Evolutionary conservation across 495 filamentous ascomycete species (phyloP).

Genomic region (Delitschia confertaspora): DNA sequence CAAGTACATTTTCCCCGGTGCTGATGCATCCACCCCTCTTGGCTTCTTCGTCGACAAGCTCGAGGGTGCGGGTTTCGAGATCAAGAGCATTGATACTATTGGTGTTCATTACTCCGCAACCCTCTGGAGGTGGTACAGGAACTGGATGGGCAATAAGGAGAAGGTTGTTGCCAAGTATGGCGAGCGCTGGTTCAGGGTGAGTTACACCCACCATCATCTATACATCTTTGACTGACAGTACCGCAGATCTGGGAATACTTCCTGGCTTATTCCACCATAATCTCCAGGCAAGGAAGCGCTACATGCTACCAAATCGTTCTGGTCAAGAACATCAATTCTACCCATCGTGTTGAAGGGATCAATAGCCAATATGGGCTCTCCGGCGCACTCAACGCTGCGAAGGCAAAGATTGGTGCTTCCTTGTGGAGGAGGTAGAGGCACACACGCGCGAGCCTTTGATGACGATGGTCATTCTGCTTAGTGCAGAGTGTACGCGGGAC

Average conservation of each 20-base stretch:
- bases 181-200: conserved; percentile 88
- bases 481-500: too few species aligned
- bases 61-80: conserved; percentile 68
- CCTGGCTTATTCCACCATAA: conserved; percentile 87
- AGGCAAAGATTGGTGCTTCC: conserved; percentile 18
- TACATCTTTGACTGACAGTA: background rate
- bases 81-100: conserved; percentile 73
- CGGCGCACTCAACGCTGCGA: conserved; percentile 51
- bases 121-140: conserved; percentile 96
- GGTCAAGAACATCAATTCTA: conserved; percentile 97
- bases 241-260: conserved; percentile 95
- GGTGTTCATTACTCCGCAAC: conserved; percentile 97
- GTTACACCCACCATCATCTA: conserved; percentile 32
- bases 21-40: conserved; percentile 75
- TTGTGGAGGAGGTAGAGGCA: too few species aligned
- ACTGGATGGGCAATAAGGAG: conserved; percentile 93
- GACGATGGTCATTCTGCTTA: too few species aligned
- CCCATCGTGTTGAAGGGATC: conserved; percentile 85
- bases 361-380: conserved; percentile 61
- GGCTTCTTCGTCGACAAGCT: conserved; percentile 59
- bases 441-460: too few species aligned
- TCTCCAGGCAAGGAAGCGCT: conserved; percentile 82
- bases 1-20: conserved; percentile 85
- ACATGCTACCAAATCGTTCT: conserved; percentile 94
- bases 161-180: conserved; percentile 96